These are phyloP conservation scores for Skeletonema tropicum DNA, from an alignment of 108 stramenopile species.

Conservation along the genomic window DNA sequence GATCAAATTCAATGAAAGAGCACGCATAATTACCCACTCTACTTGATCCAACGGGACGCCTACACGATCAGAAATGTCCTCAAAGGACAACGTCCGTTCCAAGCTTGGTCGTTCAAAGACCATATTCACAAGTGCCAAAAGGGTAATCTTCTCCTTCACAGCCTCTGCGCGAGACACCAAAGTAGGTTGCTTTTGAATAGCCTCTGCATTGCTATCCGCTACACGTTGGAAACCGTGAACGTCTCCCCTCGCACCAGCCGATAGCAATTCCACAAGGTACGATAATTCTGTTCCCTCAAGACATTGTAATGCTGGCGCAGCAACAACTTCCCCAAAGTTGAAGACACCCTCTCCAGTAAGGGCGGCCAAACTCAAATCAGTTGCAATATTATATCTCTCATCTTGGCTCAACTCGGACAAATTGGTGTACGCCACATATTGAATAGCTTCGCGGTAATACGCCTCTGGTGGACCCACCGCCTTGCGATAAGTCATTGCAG, in stretches of 20 bases:
- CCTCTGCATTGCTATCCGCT: constrained; percentile 54
- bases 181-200: constrained; percentile 86
- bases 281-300: constrained; percentile 71
- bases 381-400: constrained; percentile 69
- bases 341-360: constrained; percentile 96
- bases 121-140: constrained; percentile 93
- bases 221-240: constrained; percentile 79
- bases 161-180: constrained; percentile 77
- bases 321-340: constrained; percentile 95
- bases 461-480: constrained; percentile 94
- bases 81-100: constrained; percentile 90
- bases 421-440: constrained; percentile 84
- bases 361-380: constrained; percentile 93
- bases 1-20: constrained; percentile 92
- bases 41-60: constrained; percentile 87
- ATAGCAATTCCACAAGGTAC: constrained; percentile 81
- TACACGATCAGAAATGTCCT: constrained; percentile 83
- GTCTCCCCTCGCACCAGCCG: constrained; percentile 88
- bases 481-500: constrained; percentile 91
- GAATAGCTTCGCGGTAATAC: constrained; percentile 91
- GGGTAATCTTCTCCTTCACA: constrained; percentile 94
- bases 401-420: constrained; percentile 32
- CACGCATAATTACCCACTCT: constrained; percentile 98
- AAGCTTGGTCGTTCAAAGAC: constrained; percentile 90
- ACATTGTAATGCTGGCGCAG: constrained; percentile 79